Evolutionary conservation across 2,329 filamentous ascomycete species (phyloP).

Genomic region (Colletotrichum orbiculare): DNA sequence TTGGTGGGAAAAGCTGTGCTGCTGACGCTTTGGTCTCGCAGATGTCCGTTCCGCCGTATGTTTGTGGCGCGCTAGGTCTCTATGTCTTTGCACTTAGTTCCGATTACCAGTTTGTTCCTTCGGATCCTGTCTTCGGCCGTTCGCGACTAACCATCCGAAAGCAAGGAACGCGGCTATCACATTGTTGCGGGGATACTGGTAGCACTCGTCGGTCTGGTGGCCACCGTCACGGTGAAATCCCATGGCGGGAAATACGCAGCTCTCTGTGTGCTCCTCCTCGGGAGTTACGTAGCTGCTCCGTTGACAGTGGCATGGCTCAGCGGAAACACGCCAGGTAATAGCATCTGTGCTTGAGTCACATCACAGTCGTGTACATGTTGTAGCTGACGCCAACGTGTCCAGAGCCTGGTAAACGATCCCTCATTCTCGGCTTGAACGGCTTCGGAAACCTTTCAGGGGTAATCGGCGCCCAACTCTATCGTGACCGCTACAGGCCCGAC

Average conservation of each 20-base stretch:
- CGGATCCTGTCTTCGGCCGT: not conserved
- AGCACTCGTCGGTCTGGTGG: constrained; percentile 42
- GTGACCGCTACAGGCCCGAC: constrained; percentile 44
- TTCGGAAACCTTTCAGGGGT: constrained; percentile 49
- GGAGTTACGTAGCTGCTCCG: constrained; percentile 46
- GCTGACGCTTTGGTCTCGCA: constrained; percentile 10
- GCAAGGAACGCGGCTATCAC: constrained; percentile 44
- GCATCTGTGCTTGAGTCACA: not conserved
- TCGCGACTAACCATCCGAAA: not conserved
- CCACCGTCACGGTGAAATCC: constrained; percentile 39
- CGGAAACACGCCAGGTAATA: constrained; percentile 43
- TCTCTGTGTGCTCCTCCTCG: constrained; percentile 46
- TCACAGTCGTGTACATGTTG: not conserved
- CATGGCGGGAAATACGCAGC: constrained; percentile 41
- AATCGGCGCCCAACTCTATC: constrained; percentile 44
- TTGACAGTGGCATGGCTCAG: constrained; percentile 48
- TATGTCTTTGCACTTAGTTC: constrained; percentile 45
- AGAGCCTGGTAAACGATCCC: constrained; percentile 45
- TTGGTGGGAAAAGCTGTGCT: not conserved
- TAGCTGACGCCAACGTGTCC: constrained; percentile 2
- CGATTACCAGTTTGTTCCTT: constrained; percentile 39
- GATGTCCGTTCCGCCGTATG: constrained; percentile 48
- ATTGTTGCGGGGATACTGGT: constrained; percentile 44
- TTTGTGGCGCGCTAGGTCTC: constrained; percentile 44
- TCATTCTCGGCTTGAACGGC: constrained; percentile 49